Base-by-base conservation (phyloP, 371 early-diverging fungal genomes). In the Rhizomucor miehei region DNA sequence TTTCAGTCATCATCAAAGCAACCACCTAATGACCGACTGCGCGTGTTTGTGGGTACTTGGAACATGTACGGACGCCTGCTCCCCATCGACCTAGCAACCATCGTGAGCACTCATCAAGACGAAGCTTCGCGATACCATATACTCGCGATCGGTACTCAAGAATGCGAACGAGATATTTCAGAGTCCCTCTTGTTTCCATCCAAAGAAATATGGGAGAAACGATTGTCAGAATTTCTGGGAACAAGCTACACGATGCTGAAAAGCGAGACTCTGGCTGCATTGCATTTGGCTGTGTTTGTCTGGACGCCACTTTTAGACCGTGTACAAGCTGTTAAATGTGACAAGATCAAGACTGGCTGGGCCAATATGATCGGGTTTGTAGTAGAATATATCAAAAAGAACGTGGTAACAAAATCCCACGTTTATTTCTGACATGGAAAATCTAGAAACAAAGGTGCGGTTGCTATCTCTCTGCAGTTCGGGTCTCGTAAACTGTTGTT, bases 391-490 rank as follows among this genome's bases (percentile, higher is more conserved):
- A 24, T 19, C 8, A 2, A 48, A 24, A 8, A 21, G n/a, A 21
- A 21, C 19, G n/a, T n/a, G n/a, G n/a, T n/a, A n/a, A 35, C 16
- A 24, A 44, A 53, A 35, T 14, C 34, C 13, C 6, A 1, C n/a
- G 1, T 16, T 35, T 49, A 25, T 35, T 25, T n/a, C 25, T 13
- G 6, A 3, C 14, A 35, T 2, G 34, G 12, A 24, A 25, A 4
- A 29, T 45, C 16, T 44, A 92, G 92, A 4, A 92, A 91, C 62
- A 92, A 92, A 59, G 93, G 93, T 0, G 89, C 85, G 14, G 88
- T 92, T 14, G 89, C 87, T 1, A 65, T 90, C 40, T 77, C 85
- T 1, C 58, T 90, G 12, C 59, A 72, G 29, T 80, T 88, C 49
- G 83, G 77, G 14, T 71, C 72, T 19, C 69, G 63, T 20, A 80